Evolutionary conservation across 345 rosid species (phyloP).

Genomic region (Microthlaspi erraticum): DNA sequence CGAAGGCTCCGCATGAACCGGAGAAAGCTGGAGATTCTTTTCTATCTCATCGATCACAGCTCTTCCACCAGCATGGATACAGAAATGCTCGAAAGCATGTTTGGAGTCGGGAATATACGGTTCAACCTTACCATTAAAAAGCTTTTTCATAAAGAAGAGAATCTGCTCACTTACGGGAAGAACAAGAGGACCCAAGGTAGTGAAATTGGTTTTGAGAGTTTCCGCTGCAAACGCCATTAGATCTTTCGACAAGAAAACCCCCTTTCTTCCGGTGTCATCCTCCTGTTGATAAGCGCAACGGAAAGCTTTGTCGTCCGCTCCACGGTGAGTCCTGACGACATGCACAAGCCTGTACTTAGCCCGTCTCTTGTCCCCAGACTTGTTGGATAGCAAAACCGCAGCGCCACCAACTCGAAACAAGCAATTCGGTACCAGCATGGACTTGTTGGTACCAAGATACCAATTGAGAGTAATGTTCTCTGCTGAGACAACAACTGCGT

Average conservation of each 20-base stretch:
- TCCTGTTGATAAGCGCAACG: constrained; percentile 51
- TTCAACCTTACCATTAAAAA: too few species aligned
- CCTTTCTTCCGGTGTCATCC: constrained; percentile 46
- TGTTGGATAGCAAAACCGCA: too few species aligned
- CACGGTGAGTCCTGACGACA: constrained; percentile 55
- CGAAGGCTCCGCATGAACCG: constrained; percentile 55
- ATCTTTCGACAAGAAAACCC: constrained; percentile 50
- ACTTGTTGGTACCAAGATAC: constrained; percentile 52
- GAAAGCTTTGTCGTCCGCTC: constrained; percentile 54
- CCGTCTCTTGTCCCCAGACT: too few species aligned
- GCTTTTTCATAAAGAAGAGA: constrained; percentile 49
- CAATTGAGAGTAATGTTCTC: constrained; percentile 58
- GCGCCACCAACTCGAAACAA: too few species aligned
- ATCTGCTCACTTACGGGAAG: constrained; percentile 53
- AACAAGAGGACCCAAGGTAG: constrained; percentile 54
- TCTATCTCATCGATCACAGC: constrained; percentile 56
- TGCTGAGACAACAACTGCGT: constrained; percentile 54
- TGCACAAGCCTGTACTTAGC: too few species aligned
- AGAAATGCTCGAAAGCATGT: too few species aligned
- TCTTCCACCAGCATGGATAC: too few species aligned
- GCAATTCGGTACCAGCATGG: constrained; percentile 59
- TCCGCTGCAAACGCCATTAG: constrained; percentile 56
- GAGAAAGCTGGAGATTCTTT: constrained; percentile 55
- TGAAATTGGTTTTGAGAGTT: constrained; percentile 56
- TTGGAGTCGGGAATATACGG: too few species aligned